A percentile compares a stretch with the other conserved stretches of the same genome.
Evolutionary conservation across 2,329 filamentous ascomycete genomes (phyloP).

Genomic region (Xenoacremonium recifei): DNA sequence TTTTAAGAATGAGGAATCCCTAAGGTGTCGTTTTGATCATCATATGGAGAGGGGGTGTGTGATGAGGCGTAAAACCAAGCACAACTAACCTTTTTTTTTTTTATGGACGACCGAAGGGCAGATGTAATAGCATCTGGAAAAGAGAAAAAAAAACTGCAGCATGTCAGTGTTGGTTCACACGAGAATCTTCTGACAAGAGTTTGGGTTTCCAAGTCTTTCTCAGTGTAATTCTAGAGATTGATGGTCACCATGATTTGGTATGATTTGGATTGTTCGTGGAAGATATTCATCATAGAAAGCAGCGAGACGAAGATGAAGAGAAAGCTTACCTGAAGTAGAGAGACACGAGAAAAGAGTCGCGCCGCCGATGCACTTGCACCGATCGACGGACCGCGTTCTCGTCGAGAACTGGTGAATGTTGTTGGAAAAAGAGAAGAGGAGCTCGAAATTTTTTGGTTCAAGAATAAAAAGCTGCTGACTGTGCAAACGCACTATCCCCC

Average conservation of each 20-base stretch:
- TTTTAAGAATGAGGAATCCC: slow-evolving; percentile 70
- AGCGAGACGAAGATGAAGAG: slow-evolving; percentile 3
- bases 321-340: slow-evolving; percentile 21
- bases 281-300: slow-evolving; percentile 32
- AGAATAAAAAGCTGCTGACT: slow-evolving; percentile 23
- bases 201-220: slow-evolving; percentile 39
- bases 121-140: neutral
- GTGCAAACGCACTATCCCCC: slow-evolving; percentile 22
- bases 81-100: slow-evolving; percentile 47
- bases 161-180: slow-evolving; percentile 15
- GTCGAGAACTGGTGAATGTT: slow-evolving; percentile 17
- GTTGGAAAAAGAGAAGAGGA: slow-evolving; percentile 11
- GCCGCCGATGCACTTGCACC: slow-evolving; percentile 22
- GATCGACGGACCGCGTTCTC: slow-evolving; percentile 17
- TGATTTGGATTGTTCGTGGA: slow-evolving; percentile 63
- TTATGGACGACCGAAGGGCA: too few species aligned
- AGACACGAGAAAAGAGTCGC: slow-evolving; percentile 10
- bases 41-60: slow-evolving; percentile 39
- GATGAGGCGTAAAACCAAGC: slow-evolving; percentile 7
- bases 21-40: slow-evolving; percentile 62
- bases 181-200: slow-evolving; percentile 10
- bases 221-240: slow-evolving; percentile 55
- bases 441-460: slow-evolving; percentile 24
- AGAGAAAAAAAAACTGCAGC: slow-evolving; percentile 10
- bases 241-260: slow-evolving; percentile 57